These are phyloP conservation scores for Aureobasidium sp. DNA, from an alignment of 2,329 filamentous ascomycete species.

Conservation along the genomic window DNA sequence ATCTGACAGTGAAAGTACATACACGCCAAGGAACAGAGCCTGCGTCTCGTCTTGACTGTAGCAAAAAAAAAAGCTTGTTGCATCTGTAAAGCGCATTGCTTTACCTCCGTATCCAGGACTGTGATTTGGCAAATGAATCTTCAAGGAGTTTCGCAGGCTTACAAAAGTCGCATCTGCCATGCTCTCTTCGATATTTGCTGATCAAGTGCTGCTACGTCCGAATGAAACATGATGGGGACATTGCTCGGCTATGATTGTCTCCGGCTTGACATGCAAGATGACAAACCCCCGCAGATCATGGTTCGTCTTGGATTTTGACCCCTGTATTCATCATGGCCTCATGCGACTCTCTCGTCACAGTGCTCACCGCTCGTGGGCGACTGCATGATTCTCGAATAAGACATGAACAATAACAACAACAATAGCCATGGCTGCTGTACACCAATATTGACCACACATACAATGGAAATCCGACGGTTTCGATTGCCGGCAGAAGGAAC, in stretches of 20 bases:
- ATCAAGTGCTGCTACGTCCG: too few relatives aligned
- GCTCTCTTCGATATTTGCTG: too few relatives aligned
- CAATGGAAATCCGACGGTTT: not conserved
- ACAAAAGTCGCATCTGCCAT: too few relatives aligned
- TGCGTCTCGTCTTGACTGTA: too few relatives aligned
- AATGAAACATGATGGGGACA: not conserved
- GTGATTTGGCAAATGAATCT: too few relatives aligned
- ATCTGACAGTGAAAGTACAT: too few relatives aligned
- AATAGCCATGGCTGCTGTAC: not conserved
- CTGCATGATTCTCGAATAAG: not conserved
- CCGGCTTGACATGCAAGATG: not conserved
- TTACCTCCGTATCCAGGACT: too few relatives aligned
- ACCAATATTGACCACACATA: not conserved
- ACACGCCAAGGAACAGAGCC: too few relatives aligned
- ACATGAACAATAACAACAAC: not conserved
- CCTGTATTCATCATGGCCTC: not conserved
- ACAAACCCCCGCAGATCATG: constrained; percentile 13
- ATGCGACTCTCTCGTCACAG: constrained; percentile 6
- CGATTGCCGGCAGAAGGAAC: not conserved
- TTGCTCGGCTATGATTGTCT: constrained; percentile 4
- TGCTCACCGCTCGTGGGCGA: constrained; percentile 10
- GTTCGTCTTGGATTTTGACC: constrained; percentile 11
- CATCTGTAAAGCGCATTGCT: too few relatives aligned
- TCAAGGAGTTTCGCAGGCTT: too few relatives aligned
- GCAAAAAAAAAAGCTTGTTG: too few relatives aligned